Evolutionary conservation across 208 protist species (phyloP).

Genomic region (Trypanosoma cruzi): DNA sequence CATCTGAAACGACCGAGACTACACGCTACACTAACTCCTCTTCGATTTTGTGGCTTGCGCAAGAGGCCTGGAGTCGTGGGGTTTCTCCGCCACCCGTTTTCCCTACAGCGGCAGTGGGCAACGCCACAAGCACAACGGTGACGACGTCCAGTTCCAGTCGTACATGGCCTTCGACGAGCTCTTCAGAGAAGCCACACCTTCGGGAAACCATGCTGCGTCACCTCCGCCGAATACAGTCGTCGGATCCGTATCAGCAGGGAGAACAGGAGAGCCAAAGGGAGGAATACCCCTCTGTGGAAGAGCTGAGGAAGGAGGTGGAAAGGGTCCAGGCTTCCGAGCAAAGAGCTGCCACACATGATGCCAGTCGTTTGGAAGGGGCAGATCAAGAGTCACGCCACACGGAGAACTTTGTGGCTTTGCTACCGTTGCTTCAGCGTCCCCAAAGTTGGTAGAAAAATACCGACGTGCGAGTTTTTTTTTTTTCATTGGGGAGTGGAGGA

Average conservation of each 20-base stretch:
- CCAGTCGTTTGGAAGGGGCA: constrained; percentile 1
- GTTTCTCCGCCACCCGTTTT: constrained; percentile 1
- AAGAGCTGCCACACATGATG: neutral
- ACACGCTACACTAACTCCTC: constrained; percentile 22
- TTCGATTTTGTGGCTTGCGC: constrained; percentile 3
- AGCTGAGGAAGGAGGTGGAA: constrained; percentile 13
- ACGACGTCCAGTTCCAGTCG: constrained; percentile 13
- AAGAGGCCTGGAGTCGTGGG: neutral
- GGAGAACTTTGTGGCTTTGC: neutral
- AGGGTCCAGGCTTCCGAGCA: constrained; percentile 8
- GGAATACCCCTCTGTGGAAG: constrained; percentile 9
- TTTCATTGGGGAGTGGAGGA: neutral
- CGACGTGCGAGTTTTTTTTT: too few species aligned
- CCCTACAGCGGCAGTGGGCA: constrained; percentile 11
- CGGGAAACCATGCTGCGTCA: constrained; percentile 8
- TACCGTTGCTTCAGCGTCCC: neutral
- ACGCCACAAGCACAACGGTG: constrained; percentile 5
- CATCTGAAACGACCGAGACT: constrained; percentile 25
- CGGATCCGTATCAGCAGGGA: neutral
- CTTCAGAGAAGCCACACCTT: constrained; percentile 13
- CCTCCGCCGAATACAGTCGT: constrained; percentile 5
- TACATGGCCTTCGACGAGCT: constrained; percentile 5
- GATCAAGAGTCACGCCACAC: constrained; percentile 1
- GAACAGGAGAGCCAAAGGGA: constrained; percentile 13
- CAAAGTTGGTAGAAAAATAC: neutral